Percentiles rank a stretch among this genome's conserved stretches.
phyloP scores from a whole-genome alignment of 345 rosid genomes.

The Durio zibethinus region DNA sequence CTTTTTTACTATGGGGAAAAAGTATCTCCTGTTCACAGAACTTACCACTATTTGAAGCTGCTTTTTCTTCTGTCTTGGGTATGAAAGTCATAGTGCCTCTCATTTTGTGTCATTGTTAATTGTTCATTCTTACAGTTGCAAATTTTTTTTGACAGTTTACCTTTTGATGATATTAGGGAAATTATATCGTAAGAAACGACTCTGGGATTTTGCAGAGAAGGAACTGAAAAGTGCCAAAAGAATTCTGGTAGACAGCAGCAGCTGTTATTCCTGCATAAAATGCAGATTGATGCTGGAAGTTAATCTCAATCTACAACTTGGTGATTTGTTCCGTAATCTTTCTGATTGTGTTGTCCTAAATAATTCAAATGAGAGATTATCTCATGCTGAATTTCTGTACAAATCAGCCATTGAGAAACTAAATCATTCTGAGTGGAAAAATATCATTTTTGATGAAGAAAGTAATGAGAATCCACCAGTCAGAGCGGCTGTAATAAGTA shows the following conservation, averaged over 20 bases:
- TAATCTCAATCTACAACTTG: constrained; percentile 61
- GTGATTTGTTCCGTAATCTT: constrained; percentile 55
- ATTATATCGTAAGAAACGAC: constrained; percentile 55
- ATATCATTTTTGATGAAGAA: constrained; percentile 37
- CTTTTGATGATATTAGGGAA: constrained; percentile 45
- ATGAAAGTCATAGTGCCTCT: constrained; percentile 15
- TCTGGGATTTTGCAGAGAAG: constrained; percentile 59
- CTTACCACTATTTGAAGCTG: constrained; percentile 57
- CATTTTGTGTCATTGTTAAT: not conserved
- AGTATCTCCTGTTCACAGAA: constrained; percentile 53
- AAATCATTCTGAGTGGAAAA: constrained; percentile 57
- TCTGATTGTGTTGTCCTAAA: constrained; percentile 21
- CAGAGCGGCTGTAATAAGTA: constrained; percentile 10
- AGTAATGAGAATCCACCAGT: constrained; percentile 17
- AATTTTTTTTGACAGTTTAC: constrained; percentile 8
- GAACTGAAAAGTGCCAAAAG: constrained; percentile 67
- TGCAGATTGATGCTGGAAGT: constrained; percentile 66
- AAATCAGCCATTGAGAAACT: constrained; percentile 59
- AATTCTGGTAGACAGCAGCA: constrained; percentile 33
- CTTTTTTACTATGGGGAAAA: constrained; percentile 75
- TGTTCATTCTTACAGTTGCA: constrained; percentile 15
- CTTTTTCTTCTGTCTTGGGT: constrained; percentile 82
- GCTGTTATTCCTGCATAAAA: constrained; percentile 47
- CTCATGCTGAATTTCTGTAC: constrained; percentile 59
- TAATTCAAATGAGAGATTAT: constrained; percentile 36